Evolutionary conservation across 2,329 filamentous ascomycete species (phyloP), one percentile per base, ranked within the genome.

Genomic region (Teratosphaeria zuluensis): DNA sequence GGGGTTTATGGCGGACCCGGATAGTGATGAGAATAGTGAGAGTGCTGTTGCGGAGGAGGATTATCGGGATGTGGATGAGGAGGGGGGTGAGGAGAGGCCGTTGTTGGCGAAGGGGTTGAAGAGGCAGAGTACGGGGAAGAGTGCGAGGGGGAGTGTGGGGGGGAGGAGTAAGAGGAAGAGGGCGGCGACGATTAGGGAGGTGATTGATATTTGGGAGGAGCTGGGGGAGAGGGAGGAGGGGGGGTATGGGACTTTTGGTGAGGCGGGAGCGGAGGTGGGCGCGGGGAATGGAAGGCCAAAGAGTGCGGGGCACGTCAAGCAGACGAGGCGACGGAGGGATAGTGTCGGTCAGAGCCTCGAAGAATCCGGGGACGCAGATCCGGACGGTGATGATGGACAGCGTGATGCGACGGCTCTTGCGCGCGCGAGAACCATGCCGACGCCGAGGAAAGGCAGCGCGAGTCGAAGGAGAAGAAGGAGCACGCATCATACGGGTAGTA

Each of bases 1-100:
- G 59, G 91, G 90, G 32, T 81, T 72, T 54, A 67, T 71, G 24
- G 69, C 63, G 28, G 70, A 71, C 42, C 69, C 68, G 21, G 65
- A 68, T 42, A 65, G 61, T 9, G 65, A 68, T 53, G 65, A 68
- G 12, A 62, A 48, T 28, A 56, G 60, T 3, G 61, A 65, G 11
- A 61, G 62, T 2, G 63, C 64, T 1, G 64, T 60, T 12, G 52
- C 58, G 9, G 58, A 60, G 21, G 56, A 58, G 16, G 61, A 60
- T 8, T 35, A 56, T 6, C 11, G 28, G n/a, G 58, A 59, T 35
- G 42, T 38, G n/a, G 58, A 58, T 9, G 52, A 51, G 24, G 35
- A 53, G 32, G 30, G 24, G 2, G 24, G 35, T n/a, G 54, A 55
- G 19, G 19, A 59, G 57, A 52, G 51, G 30, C 59, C 60, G 5